Evolutionary conservation across 2,329 filamentous ascomycete species (phyloP).

Genomic region (Cladosporium sp.): DNA sequence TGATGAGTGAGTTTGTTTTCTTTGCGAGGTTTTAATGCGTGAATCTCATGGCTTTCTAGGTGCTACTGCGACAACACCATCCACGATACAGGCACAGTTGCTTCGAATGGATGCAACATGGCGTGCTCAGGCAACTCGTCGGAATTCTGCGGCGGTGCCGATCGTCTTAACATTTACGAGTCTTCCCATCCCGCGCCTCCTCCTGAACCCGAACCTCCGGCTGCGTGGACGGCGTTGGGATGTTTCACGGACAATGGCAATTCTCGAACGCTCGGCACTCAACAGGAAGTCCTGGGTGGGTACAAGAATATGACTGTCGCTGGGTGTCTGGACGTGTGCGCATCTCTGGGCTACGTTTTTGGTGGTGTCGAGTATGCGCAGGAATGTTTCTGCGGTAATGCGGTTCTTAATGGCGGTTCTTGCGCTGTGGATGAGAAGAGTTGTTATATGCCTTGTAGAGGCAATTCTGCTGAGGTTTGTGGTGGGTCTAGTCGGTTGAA

Average conservation of each 20-base stretch:
- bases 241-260: conserved; percentile 24
- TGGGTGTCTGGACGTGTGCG: conserved; percentile 1
- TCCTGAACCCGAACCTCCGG: not conserved
- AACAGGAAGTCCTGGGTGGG: conserved; percentile 16
- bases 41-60: not conserved
- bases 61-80: conserved; percentile 47
- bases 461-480: conserved; percentile 8
- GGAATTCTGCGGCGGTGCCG: conserved; percentile 21
- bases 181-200: not conserved
- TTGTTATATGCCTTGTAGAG: conserved; percentile 11
- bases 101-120: conserved; percentile 7
- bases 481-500: conserved; percentile 12
- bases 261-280: conserved; percentile 18
- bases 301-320: conserved; percentile 18
- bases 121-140: conserved; percentile 12
- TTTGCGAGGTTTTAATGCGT: conserved; percentile 14
- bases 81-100: not conserved
- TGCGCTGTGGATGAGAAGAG: conserved; percentile 4
- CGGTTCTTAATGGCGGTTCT: not conserved
- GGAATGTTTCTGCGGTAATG: conserved; percentile 10
- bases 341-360: not conserved
- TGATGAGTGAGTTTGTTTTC: conserved; percentile 37
- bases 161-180: conserved; percentile 42
- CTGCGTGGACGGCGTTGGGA: conserved; percentile 21
- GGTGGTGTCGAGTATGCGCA: conserved; percentile 10